These are phyloP conservation scores for Trametes maxima DNA, from an alignment of 768 basidiomycete species.

Conservation along the genomic window DNA sequence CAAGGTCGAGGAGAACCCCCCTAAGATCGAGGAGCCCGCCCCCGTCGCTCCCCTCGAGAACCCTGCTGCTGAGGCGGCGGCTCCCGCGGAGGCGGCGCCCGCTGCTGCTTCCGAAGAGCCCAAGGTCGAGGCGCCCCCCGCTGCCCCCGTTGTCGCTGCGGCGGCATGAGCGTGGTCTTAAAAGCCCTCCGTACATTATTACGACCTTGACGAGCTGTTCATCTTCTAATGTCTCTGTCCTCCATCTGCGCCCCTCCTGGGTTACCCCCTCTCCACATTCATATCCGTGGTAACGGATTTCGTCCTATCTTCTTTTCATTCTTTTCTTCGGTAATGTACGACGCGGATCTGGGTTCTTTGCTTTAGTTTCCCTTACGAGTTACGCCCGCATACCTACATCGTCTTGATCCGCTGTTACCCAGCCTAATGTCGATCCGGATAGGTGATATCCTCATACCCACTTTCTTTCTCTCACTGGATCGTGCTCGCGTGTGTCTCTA, in stretches of 20 bases:
- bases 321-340: conserved; percentile 40
- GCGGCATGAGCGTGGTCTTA: conserved; percentile 63
- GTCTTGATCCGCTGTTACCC: conserved; percentile 43
- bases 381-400: conserved; percentile 54
- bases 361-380: conserved; percentile 54
- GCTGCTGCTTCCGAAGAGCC: conserved; percentile 37
- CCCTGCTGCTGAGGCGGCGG: conserved; percentile 56
- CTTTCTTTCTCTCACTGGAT: conserved; percentile 55
- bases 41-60: conserved; percentile 86
- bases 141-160: conserved; percentile 73
- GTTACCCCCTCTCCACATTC: conserved; percentile 36
- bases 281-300: conserved; percentile 33
- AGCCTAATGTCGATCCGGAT: conserved; percentile 53
- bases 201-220: conserved; percentile 40
- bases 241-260: conserved; percentile 25
- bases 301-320: conserved; percentile 36
- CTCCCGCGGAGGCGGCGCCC: conserved; percentile 37
- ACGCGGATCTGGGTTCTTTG: conserved; percentile 57
- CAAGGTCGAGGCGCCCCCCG: conserved; percentile 47
- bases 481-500: conserved; percentile 53
- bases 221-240: conserved; percentile 31
- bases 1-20: conserved; percentile 89
- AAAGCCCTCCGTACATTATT: conserved; percentile 39
- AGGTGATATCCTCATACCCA: conserved; percentile 36
- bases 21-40: conserved; percentile 81